These are phyloP conservation scores for Pholiota microspora DNA, from an alignment of 768 basidiomycete species.

Conservation along the genomic window DNA sequence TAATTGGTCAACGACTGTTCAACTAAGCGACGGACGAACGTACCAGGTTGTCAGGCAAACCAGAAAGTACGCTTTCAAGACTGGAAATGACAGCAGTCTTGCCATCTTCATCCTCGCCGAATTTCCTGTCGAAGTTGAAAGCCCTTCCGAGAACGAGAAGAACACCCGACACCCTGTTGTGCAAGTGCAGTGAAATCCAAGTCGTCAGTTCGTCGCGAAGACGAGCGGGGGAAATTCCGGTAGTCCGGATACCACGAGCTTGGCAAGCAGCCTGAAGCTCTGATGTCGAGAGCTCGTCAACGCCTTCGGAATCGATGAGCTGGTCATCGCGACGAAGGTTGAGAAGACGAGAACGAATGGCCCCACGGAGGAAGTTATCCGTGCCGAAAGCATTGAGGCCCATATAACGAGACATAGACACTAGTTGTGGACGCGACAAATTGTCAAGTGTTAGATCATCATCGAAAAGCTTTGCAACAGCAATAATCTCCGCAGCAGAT, in stretches of 20 bases:
- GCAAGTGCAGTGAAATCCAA: conserved; percentile 92
- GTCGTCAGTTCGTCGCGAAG: conserved; percentile 86
- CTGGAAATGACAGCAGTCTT: conserved; percentile 78
- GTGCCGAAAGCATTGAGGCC: conserved; percentile 98
- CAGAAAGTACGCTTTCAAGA: conserved; percentile 87
- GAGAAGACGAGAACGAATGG: conserved; percentile 80
- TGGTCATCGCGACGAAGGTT: conserved; percentile 91
- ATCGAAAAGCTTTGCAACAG: conserved; percentile 95
- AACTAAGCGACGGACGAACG: conserved; percentile 24
- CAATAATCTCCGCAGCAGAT: conserved; percentile 84
- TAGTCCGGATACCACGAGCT: conserved; percentile 88
- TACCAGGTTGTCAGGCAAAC: conserved; percentile 92
- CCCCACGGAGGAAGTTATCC: conserved; percentile 94
- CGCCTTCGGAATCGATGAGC: conserved; percentile 85
- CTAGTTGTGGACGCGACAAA: conserved; percentile 94
- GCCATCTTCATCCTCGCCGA: conserved; percentile 74
- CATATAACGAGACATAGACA: conserved; percentile 98
- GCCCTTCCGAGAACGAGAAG: conserved; percentile 92
- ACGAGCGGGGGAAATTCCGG: conserved; percentile 82
- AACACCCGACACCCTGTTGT: conserved; percentile 90
- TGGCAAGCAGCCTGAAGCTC: conserved; percentile 94
- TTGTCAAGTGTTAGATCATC: conserved; percentile 98
- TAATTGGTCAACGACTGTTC: neutral
- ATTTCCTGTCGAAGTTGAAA: conserved; percentile 85
- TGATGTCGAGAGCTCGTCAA: conserved; percentile 84